Evolutionary conservation across 2,329 filamentous ascomycete species (phyloP).

Genomic region (Berkeleyomyces rouxiae): DNA sequence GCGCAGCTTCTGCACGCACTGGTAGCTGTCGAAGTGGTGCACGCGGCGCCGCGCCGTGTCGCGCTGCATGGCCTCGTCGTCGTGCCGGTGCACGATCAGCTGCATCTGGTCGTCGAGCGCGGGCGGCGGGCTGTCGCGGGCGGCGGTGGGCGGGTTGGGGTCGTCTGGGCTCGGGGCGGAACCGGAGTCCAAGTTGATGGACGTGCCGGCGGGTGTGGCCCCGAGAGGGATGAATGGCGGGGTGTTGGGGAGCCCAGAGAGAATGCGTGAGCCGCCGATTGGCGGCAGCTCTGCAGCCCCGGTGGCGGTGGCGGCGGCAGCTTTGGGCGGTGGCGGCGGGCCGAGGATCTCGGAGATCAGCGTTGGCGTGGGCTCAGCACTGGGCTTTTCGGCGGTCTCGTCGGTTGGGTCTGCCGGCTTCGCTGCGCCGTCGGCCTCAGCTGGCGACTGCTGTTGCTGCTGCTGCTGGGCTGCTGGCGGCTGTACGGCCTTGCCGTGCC

Average conservation of each 20-base stretch:
- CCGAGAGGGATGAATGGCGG: not conserved
- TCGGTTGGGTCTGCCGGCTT: not conserved
- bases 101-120: not conserved
- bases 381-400: not conserved
- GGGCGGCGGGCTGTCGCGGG: not conserved
- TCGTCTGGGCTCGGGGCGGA: not conserved
- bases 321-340: not conserved
- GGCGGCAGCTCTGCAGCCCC: not conserved
- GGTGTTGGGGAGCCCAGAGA: not conserved
- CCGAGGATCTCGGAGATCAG: constrained; percentile 1
- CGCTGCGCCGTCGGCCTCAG: not conserved
- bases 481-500: constrained; percentile 15
- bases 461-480: not conserved
- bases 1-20: constrained; percentile 65
- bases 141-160: not conserved
- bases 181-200: not conserved
- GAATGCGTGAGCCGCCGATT: not conserved
- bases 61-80: not conserved
- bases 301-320: not conserved
- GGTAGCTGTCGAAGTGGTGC: constrained; percentile 94
- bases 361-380: not conserved
- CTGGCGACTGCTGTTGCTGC: not conserved
- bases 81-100: constrained; percentile 2
- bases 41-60: constrained; percentile 32
- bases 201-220: not conserved